Evolutionary conservation across 306 rosid genomes (phyloP).

Genomic region (Heteromeles arbutifolia): DNA sequence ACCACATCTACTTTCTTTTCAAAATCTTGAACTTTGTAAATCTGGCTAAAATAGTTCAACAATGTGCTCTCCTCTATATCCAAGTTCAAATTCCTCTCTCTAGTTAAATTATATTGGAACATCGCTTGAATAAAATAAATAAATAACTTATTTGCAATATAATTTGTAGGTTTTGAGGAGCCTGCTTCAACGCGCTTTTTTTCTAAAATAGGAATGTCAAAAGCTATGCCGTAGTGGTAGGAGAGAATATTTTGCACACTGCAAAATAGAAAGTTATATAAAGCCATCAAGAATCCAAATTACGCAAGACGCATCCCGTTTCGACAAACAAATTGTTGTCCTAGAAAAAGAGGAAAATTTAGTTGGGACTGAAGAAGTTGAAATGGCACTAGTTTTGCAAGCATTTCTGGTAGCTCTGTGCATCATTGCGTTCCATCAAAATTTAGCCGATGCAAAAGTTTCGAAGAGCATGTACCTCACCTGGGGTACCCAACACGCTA

Average conservation of each 20-base stretch:
- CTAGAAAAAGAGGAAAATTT: not conserved
- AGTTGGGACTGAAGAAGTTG: not conserved
- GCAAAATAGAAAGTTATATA: constrained; percentile 26
- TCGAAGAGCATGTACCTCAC: constrained; percentile 53
- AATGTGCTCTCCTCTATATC: too few relatives aligned
- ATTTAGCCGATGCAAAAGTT: constrained; percentile 37
- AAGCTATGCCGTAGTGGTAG: not conserved
- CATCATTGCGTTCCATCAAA: constrained; percentile 18
- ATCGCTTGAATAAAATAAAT: not conserved
- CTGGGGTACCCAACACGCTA: constrained; percentile 55
- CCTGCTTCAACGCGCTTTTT: not conserved
- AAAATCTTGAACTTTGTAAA: too few relatives aligned
- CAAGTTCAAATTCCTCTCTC: too few relatives aligned
- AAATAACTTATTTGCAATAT: not conserved
- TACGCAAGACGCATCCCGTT: constrained; percentile 11
- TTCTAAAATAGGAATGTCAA: not conserved
- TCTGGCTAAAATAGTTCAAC: too few relatives aligned
- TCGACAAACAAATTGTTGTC: constrained; percentile 6
- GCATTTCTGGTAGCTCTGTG: constrained; percentile 26
- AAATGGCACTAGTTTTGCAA: constrained; percentile 32
- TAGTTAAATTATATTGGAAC: too few relatives aligned
- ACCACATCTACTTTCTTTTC: too few relatives aligned
- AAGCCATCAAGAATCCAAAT: constrained; percentile 19
- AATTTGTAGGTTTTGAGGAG: not conserved
- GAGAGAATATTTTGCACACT: not conserved